Evolutionary conservation across 2,329 filamentous ascomycete species (phyloP), one percentile per base, ranked within the genome.

Genomic region (Aspergillus brasiliensis): DNA sequence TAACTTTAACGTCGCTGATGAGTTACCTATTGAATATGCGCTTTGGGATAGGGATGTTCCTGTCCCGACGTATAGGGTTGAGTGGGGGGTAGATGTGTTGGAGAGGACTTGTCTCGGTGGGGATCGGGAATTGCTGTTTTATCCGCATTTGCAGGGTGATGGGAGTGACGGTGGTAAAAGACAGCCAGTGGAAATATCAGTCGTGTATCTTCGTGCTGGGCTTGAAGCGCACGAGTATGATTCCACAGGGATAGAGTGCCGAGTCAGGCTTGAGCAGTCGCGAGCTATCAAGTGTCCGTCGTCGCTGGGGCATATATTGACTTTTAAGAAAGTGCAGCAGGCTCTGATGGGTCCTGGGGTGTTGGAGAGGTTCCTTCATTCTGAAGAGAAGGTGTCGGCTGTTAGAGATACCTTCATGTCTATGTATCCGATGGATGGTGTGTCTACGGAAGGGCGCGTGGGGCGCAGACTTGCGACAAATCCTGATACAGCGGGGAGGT

Each of bases 1-100:
- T 27, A 81, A 81, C 63, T 77, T 80, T 69, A 81, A 81, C 58
- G 73, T 79, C 25, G 75, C 75, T 15, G 79, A 81, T 56, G 78
- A 81, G 59, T 69, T 78, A 58, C 78, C 79, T 1, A 72, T 81
- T n/a, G 79, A 81, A 57, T 80, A 80, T 63, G 73, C 67, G 4
- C 64, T 81, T 0, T 77, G 74, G 68, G 65, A 76, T 34, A 65
- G 60, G 40, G 63, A 73, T 6, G 54, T 80, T 6, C 69, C 73
- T 8, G 56, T 80, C 8, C 69, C 73, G 3, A 69, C 70, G 21
- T 80, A 75, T 58, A 72, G 79, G 23, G 71, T 75, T 8, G 69
- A 73, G 21, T 81, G 75, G 64, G 68, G 70, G 15, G 62, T 60
- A 5, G 68, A 76, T 13, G 56, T 79, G 4, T 59, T 76, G 2